Percentiles rank a stretch among this genome's conserved stretches.
Evolutionary conservation across 2,329 filamentous ascomycete species (phyloP).

Genomic region (Macroventuria anomochaeta): DNA sequence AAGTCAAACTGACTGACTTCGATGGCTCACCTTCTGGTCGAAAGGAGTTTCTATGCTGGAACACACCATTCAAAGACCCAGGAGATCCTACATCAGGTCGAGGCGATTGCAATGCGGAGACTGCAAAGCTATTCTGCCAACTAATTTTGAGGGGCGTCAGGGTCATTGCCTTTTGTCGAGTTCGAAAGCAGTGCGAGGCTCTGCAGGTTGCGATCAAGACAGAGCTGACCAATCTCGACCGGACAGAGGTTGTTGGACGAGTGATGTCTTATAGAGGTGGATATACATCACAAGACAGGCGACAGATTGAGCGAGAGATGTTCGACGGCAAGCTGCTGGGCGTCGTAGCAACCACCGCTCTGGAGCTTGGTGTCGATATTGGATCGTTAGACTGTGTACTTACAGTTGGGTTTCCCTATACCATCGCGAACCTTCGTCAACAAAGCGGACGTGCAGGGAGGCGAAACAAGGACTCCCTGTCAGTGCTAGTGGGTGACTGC

Average conservation of each 20-base stretch:
- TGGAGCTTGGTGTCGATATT: slow-evolving; percentile 95
- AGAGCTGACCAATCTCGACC: slow-evolving; percentile 75
- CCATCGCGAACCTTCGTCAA: slow-evolving; percentile 91
- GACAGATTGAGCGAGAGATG: slow-evolving; percentile 92
- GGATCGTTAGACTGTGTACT: slow-evolving; percentile 92
- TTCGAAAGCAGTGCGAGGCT: slow-evolving; percentile 87
- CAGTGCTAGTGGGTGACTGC: slow-evolving; percentile 84
- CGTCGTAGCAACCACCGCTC: slow-evolving; percentile 89
- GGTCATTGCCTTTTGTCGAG: slow-evolving; percentile 89
- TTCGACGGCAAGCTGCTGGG: slow-evolving; percentile 93
- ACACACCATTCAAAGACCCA: slow-evolving; percentile 92
- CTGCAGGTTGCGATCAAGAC: slow-evolving; percentile 79
- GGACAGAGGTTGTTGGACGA: slow-evolving; percentile 74
- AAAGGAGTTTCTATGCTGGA: slow-evolving; percentile 98
- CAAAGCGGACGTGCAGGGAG: slow-evolving; percentile 93
- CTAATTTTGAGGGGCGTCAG: slow-evolving; percentile 86
- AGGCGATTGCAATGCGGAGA: slow-evolving; percentile 81
- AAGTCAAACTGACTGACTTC: slow-evolving; percentile 82
- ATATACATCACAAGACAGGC: slow-evolving; percentile 88
- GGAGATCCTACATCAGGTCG: slow-evolving; percentile 85
- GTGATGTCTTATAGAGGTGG: slow-evolving; percentile 97
- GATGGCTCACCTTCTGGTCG: slow-evolving; percentile 91
- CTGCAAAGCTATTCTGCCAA: slow-evolving; percentile 89
- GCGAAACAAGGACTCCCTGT: slow-evolving; percentile 90
- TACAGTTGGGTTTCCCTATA: slow-evolving; percentile 93